phyloP scores from a whole-genome alignment of 2,329 filamentous ascomycete genomes.

The Colletotrichum sojae region DNA sequence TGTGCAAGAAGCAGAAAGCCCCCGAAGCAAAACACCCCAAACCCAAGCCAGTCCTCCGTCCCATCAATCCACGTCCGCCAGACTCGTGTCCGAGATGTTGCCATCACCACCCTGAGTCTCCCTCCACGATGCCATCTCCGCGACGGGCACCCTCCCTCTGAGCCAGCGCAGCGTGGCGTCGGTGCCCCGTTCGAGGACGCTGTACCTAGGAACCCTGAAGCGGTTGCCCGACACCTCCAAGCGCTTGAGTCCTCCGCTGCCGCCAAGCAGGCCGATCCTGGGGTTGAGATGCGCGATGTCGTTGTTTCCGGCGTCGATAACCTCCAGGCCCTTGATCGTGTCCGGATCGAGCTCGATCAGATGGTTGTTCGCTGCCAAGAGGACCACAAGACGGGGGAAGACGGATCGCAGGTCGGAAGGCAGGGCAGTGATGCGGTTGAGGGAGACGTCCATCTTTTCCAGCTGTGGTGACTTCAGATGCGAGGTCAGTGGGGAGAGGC shows the following conservation, averaged over 20 bases:
- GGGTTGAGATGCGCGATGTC: constrained; percentile 87
- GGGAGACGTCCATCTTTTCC: constrained; percentile 83
- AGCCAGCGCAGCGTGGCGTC: constrained; percentile 88
- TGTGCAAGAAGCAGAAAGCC: constrained; percentile 36
- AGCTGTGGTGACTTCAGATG: constrained; percentile 82
- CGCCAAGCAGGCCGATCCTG: constrained; percentile 82
- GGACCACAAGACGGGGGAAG: constrained; percentile 79
- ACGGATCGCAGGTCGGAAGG: constrained; percentile 72
- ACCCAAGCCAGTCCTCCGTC: constrained; percentile 8
- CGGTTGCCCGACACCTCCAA: constrained; percentile 88
- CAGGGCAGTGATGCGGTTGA: constrained; percentile 83
- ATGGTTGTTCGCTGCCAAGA: constrained; percentile 85
- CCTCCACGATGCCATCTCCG: constrained; percentile 71
- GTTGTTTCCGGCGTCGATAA: constrained; percentile 87
- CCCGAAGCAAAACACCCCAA: neutral
- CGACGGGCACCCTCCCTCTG: constrained; percentile 78
- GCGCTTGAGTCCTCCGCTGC: constrained; percentile 70
- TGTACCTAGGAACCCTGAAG: constrained; percentile 89
- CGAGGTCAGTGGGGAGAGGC: constrained; percentile 75
- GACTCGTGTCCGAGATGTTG: constrained; percentile 45
- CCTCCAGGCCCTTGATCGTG: constrained; percentile 79
- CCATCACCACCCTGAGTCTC: constrained; percentile 57
- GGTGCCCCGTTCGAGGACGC: constrained; percentile 87
- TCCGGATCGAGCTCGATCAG: constrained; percentile 81
- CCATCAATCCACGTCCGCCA: constrained; percentile 48